Percentiles rank a stretch among this genome's conserved stretches.
Conservation (phyloP, 2,329 filamentous ascomycete species). For the Pseudogymnoascus sp. region DNA sequence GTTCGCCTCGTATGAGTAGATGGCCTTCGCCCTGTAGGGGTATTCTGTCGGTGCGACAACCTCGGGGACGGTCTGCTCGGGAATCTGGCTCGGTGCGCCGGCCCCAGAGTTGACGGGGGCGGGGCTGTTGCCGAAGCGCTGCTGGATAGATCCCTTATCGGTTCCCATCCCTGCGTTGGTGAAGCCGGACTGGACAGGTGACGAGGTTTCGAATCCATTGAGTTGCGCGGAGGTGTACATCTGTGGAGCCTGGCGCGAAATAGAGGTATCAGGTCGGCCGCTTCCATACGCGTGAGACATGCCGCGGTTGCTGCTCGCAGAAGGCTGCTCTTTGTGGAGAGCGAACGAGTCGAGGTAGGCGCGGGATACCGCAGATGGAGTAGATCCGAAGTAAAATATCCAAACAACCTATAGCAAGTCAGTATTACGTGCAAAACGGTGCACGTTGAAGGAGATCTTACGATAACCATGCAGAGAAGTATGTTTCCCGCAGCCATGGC, state of each 20-base stretch:
- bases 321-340: conserved; percentile 68
- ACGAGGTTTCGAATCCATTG: conserved; percentile 93
- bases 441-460: conserved; percentile 41
- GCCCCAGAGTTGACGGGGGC: conserved; percentile 35
- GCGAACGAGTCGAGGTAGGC: conserved; percentile 95
- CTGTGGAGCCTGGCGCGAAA: conserved; percentile 70
- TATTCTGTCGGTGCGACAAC: conserved; percentile 79
- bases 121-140: conserved; percentile 35
- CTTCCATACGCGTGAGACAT: conserved; percentile 68
- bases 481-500: conserved; percentile 91
- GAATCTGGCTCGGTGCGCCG: conserved; percentile 27
- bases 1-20: conserved; percentile 98
- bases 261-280: conserved; percentile 74
- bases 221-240: conserved; percentile 97
- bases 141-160: conserved; percentile 56
- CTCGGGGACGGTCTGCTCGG: conserved; percentile 34
- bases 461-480: conserved; percentile 83
- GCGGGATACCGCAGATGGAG: conserved; percentile 76
- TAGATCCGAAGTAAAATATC: conserved; percentile 98
- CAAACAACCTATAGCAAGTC: conserved; percentile 70
- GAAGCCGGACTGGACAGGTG: conserved; percentile 52
- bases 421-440: not conserved
- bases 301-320: conserved; percentile 25
- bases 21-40: conserved; percentile 94
- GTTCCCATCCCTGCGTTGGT: conserved; percentile 23